Base-by-base conservation (phyloP, 805 yeast species). In the Saccharomyces cerevisiae region DNA sequence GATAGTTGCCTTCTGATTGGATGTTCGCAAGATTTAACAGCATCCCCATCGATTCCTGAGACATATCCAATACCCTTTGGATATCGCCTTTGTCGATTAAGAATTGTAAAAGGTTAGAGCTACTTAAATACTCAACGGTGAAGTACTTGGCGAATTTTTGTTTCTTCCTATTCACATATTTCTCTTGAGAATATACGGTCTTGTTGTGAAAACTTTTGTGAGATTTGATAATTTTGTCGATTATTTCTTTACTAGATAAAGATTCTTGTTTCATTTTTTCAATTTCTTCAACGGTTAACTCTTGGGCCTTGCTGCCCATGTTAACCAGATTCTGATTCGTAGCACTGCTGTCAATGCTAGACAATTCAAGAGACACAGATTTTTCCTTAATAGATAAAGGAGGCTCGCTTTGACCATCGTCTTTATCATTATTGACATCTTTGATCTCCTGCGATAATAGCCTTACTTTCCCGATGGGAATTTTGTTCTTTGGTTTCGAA, bases 201-300 rank as follows among this genome's bases (percentile, higher is more conserved):
- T 94, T 94, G 67, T 88, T 85, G 61, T 88, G 89, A 66, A 94
- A 94, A 9, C 88, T 87, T 41, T 78, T 85, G 70, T 94, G 98
- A 11, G 91, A 82, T 56, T 83, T 84, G 57, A 90, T 85, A 71
- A 94, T 87, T 60, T 80, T 81, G 57, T 85, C 85, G 54, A 92
- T 90, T 61, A 94, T 85, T 48, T 82, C 83, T 61, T 84, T 85
- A 26, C 96, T 96, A 27, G 79, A 76, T 11, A 81, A 76, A 4
- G 89, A 87, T 30, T 84, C 77, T 59, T 79, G 78, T 68, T 94
- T 94, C 73, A 94, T 77, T 41, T 76, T 78, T 66, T 90, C 96
- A 60, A 94, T 90, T 61, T 94, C 96, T n/a, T 79, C 87, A 66
- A 79, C 78, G 13, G 87, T 74, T 59, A 94, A 72, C 54, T 80